phyloP scores from a whole-genome alignment of 768 basidiomycete species.

The Hebeloma cylindrosporum region DNA sequence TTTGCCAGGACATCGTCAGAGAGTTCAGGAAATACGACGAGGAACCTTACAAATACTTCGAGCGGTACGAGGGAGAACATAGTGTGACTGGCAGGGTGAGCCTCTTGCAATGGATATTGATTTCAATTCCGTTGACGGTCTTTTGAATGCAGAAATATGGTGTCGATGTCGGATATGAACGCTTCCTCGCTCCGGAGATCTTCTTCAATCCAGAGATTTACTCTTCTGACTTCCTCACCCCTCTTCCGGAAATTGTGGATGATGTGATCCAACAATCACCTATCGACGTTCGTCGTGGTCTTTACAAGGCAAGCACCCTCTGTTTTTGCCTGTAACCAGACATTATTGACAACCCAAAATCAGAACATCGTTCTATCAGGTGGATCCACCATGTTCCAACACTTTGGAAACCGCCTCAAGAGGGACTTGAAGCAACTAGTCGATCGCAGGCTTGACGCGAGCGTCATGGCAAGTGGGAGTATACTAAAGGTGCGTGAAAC shows the following conservation, averaged over 20 bases:
- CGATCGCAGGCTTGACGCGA: constrained; percentile 82
- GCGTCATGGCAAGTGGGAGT: constrained; percentile 72
- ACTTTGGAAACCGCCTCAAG: constrained; percentile 96
- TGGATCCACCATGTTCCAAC: constrained; percentile 98
- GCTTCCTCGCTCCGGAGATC: constrained; percentile 98
- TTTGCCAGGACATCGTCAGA: constrained; percentile 98
- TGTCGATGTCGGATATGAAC: constrained; percentile 95
- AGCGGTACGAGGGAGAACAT: constrained; percentile 91
- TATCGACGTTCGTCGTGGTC: constrained; percentile 93
- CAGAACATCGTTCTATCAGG: constrained; percentile 97
- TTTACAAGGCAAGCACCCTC: constrained; percentile 79
- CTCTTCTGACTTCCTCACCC: constrained; percentile 96
- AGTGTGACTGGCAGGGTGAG: constrained; percentile 88
- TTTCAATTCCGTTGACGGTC: neutral
- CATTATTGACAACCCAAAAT: neutral
- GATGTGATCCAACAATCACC: constrained; percentile 94
- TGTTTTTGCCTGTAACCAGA: neutral
- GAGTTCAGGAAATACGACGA: constrained; percentile 98
- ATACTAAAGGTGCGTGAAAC: constrained; percentile 59
- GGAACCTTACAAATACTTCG: constrained; percentile 94
- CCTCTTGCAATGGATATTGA: neutral
- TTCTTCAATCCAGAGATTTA: constrained; percentile 99
- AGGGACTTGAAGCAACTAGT: constrained; percentile 94
- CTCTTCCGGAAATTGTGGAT: constrained; percentile 94
- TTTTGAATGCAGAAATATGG: constrained; percentile 83